These are phyloP conservation scores for Colletotrichum eremochloae DNA, from an alignment of 2,329 filamentous ascomycete species.

Conservation along the genomic window DNA sequence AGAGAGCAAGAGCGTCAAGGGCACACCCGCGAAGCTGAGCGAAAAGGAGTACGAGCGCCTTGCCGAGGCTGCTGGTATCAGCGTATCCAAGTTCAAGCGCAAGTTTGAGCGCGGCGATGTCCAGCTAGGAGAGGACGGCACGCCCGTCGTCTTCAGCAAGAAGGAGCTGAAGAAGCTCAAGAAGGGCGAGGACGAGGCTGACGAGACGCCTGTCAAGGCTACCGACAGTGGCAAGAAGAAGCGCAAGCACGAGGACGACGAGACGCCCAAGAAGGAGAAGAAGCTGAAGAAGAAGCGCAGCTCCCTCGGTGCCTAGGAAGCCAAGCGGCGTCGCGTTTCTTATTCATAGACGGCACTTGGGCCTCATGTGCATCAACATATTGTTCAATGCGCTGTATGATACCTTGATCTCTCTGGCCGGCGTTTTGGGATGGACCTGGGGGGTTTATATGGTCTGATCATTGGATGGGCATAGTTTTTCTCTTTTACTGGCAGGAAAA, in stretches of 20 bases:
- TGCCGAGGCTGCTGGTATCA: conserved; percentile 77
- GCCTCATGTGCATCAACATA: conserved; percentile 42
- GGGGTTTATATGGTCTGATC: conserved; percentile 42
- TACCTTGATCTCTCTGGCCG: conserved; percentile 44
- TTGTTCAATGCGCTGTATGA: conserved; percentile 45
- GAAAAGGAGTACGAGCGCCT: conserved; percentile 70
- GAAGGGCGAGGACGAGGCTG: conserved; percentile 68
- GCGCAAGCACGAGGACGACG: conserved; percentile 77
- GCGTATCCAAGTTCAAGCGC: conserved; percentile 81
- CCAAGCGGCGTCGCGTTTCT: conserved; percentile 41
- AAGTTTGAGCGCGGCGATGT: conserved; percentile 84
- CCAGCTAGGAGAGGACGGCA: conserved; percentile 73
- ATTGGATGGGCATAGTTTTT: conserved; percentile 43
- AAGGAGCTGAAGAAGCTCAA: conserved; percentile 81
- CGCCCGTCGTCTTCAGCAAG: conserved; percentile 77
- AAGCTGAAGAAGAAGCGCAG: conserved; percentile 62
- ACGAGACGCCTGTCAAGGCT: conserved; percentile 59
- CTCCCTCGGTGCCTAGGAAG: conserved; percentile 42
- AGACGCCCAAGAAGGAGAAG: conserved; percentile 75
- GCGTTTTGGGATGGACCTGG: conserved; percentile 42
- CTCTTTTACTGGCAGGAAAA: conserved; percentile 43
- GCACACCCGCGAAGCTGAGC: conserved; percentile 57
- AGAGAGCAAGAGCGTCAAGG: conserved; percentile 45
- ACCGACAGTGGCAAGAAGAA: conserved; percentile 71
- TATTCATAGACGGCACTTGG: conserved; percentile 43